These are phyloP conservation scores for Entomortierella parvispora DNA, from an alignment of 192 early-diverging fungal genomes.

Conservation along the genomic window DNA sequence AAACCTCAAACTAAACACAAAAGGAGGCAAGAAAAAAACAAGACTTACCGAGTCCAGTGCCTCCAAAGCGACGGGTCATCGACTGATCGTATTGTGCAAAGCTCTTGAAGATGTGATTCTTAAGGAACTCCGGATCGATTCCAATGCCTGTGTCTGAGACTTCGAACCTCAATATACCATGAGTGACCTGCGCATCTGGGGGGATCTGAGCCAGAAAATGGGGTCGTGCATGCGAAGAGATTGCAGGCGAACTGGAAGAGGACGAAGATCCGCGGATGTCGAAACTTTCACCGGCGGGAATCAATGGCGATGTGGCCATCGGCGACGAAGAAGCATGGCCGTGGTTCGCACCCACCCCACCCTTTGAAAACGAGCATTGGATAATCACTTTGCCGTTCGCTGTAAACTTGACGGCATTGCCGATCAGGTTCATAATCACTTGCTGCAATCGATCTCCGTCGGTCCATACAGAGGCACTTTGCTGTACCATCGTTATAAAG, in stretches of 20 bases:
- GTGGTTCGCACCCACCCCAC: not conserved
- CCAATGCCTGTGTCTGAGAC: conserved; percentile 84
- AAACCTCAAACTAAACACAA: too few species aligned
- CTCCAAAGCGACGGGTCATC: conserved; percentile 77
- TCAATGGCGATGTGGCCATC: not conserved
- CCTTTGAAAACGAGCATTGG: conserved; percentile 6
- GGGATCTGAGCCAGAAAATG: conserved; percentile 13
- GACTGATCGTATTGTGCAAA: conserved; percentile 78
- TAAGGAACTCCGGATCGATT: conserved; percentile 70
- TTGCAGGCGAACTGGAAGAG: too few species aligned
- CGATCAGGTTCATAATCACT: conserved; percentile 62
- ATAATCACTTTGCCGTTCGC: conserved; percentile 47
- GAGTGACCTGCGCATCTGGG: conserved; percentile 13
- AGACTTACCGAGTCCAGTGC: conserved; percentile 69
- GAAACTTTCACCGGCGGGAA: not conserved
- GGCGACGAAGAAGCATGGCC: not conserved
- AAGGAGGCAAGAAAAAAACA: not conserved
- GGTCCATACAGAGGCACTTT: conserved; percentile 27
- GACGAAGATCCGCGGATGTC: not conserved
- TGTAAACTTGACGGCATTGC: conserved; percentile 67
- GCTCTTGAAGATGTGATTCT: conserved; percentile 71
- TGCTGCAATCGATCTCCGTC: conserved; percentile 46
- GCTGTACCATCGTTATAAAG: conserved; percentile 37
- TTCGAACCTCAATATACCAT: conserved; percentile 61
- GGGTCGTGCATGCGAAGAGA: conserved; percentile 5